Base-by-base conservation (phyloP, 257 asterid genomes). In the Pogostemon cablin region DNA sequence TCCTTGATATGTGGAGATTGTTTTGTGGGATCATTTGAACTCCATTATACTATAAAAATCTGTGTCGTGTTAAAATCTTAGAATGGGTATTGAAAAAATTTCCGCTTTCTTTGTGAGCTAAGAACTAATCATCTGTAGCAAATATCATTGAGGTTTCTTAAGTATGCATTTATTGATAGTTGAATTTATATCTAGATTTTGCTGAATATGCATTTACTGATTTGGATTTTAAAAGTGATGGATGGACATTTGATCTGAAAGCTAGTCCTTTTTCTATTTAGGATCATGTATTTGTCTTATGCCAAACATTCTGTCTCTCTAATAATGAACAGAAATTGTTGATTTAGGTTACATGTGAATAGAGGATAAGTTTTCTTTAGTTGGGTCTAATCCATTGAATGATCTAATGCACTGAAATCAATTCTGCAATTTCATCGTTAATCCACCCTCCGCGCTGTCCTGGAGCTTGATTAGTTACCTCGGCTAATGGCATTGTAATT, bases 11-110 rank as follows among this genome's bases (percentile, higher is more conserved):
- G 38, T 68, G 47, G 59, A 57, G 57, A 38, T 47, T 47, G 9
- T 63, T 61, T 76, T 65, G 53, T 47, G 64, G 71, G 48, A 42
- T 72, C 44, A 47, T 74, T 37, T 53, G 43, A 67, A 39, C 41
- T 62, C 40, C 43, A 35, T 12, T 17, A 17, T 32, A 59, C 61
- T 53, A 25, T 25, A n/a, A 37, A 20, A 41, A 65, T 77, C 55
- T 41, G 32, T 42, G 25, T 40, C 43, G 49, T 71, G 49, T 61
- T 38, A 20, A 10, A 10, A 17, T 71, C 54, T 46, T 15, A 38
- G 44, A 50, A 17, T 62, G 62, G 8, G 17, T 0, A 47, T 72
- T 62, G 64, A 34, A 34, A 11, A 25, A 25, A 0, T 25, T 25
- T 25, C 32, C 32, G 32, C 32, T 25, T 25, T 25, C 32, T 25